Percentiles rank a stretch among this genome's conserved stretches.
Conservation (phyloP, 2,329 filamentous ascomycete genomes). For the Fusarium lateritium region DNA sequence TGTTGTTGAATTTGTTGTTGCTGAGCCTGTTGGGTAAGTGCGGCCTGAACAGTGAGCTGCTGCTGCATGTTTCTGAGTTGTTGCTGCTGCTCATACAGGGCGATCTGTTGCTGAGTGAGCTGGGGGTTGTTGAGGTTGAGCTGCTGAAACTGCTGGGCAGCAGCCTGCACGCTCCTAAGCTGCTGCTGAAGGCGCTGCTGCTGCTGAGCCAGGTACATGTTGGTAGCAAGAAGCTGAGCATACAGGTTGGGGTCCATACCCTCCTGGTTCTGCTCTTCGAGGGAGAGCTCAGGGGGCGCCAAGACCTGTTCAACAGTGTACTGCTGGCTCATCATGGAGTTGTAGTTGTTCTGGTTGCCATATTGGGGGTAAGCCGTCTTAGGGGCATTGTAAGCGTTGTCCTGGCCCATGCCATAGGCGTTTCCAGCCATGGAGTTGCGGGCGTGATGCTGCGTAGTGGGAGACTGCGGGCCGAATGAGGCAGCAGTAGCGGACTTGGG, state of each 20-base stretch:
- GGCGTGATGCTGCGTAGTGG: slow-evolving; percentile 61
- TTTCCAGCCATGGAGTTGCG: slow-evolving; percentile 62
- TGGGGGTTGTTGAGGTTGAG: slow-evolving; percentile 75
- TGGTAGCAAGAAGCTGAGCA: slow-evolving; percentile 90
- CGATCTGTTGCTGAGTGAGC: slow-evolving; percentile 64
- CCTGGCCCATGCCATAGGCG: slow-evolving; percentile 61
- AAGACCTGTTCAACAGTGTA: slow-evolving; percentile 91
- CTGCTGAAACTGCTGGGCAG: slow-evolving; percentile 85
- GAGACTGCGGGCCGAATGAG: slow-evolving; percentile 79
- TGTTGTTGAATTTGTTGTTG: slow-evolving; percentile 59
- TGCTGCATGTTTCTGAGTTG: slow-evolving; percentile 60
- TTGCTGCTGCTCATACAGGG: slow-evolving; percentile 62
- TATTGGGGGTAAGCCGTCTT: slow-evolving; percentile 72
- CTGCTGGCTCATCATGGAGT: slow-evolving; percentile 59
- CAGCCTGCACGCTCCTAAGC: slow-evolving; percentile 85
- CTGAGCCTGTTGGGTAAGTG: slow-evolving; percentile 51
- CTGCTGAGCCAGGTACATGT: slow-evolving; percentile 92
- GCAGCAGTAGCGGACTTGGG: slow-evolving; percentile 86
- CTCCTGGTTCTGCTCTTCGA: slow-evolving; percentile 77
- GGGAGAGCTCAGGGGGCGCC: slow-evolving; percentile 84
- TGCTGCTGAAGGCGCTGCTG: slow-evolving; percentile 97
- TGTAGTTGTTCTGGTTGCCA: slow-evolving; percentile 54
- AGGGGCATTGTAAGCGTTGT: slow-evolving; percentile 64
- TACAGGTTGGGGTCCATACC: slow-evolving; percentile 89
- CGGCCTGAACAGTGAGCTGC: slow-evolving; percentile 56